Percentiles rank a stretch among this genome's conserved stretches.
Evolutionary conservation across 2,329 filamentous ascomycete genomes (phyloP).

Genomic region (Setomelanomma holmii): DNA sequence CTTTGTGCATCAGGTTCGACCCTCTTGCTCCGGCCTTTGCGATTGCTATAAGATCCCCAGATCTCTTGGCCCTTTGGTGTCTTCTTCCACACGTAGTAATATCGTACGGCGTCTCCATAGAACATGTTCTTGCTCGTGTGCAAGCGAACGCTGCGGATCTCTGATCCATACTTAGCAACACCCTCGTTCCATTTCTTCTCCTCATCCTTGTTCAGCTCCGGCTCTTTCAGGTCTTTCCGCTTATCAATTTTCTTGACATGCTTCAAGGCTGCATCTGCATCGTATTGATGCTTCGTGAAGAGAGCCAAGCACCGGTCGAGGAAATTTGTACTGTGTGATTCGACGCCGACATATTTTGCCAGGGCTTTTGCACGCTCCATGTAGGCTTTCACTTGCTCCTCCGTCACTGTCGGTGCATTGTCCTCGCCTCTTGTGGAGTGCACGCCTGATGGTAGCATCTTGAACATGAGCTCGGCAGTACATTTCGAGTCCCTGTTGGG

Average conservation of each 20-base stretch:
- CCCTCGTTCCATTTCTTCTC: slow-evolving; percentile 91
- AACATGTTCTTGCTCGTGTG: slow-evolving; percentile 81
- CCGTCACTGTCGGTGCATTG: slow-evolving; percentile 52
- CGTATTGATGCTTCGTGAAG: slow-evolving; percentile 74
- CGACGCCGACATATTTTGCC: slow-evolving; percentile 72
- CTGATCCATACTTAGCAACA: slow-evolving; percentile 88
- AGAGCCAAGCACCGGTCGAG: slow-evolving; percentile 81
- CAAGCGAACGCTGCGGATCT: slow-evolving; percentile 80
- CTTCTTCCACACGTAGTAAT: slow-evolving; percentile 99
- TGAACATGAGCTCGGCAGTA: slow-evolving; percentile 80
- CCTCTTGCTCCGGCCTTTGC: slow-evolving; percentile 89
- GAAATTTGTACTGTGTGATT: slow-evolving; percentile 81
- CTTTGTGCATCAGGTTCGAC: slow-evolving; percentile 61
- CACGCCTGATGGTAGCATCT: slow-evolving; percentile 67
- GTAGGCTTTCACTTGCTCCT: slow-evolving; percentile 75
- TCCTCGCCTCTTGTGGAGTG: slow-evolving; percentile 56
- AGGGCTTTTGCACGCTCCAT: slow-evolving; percentile 73
- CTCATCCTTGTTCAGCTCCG: slow-evolving; percentile 78
- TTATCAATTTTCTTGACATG: slow-evolving; percentile 72
- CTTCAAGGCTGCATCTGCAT: slow-evolving; percentile 73
- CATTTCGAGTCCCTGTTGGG: slow-evolving; percentile 74
- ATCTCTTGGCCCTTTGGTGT: slow-evolving; percentile 82
- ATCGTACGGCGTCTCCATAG: slow-evolving; percentile 82
- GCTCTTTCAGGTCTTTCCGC: slow-evolving; percentile 79
- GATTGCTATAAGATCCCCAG: slow-evolving; percentile 86